Evolutionary conservation across 176 grass and related monocot species (phyloP).

Genomic region (maize (Zea mays)): DNA sequence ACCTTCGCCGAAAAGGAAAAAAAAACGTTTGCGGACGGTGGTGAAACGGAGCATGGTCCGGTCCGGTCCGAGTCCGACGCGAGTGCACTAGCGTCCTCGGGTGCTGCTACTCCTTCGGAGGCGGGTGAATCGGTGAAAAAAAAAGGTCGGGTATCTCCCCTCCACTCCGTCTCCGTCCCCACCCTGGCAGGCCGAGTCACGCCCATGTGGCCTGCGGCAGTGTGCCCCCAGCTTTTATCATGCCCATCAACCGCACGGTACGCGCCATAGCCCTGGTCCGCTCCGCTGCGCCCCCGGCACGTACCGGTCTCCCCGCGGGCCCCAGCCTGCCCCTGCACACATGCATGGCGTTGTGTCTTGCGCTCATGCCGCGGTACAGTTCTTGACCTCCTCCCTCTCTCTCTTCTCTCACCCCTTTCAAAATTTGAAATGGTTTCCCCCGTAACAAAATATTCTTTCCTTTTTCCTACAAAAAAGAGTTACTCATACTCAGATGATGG

Average conservation of each 20-base stretch:
- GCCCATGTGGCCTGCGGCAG: conserved; percentile 37
- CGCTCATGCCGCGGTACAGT: neutral
- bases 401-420: neutral
- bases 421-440: neutral
- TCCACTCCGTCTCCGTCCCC: neutral
- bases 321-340: neutral
- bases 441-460: too few species aligned
- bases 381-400: neutral
- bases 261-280: conserved; percentile 21
- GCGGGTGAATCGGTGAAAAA: conserved; percentile 5
- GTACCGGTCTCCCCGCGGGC: neutral
- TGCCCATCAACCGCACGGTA: conserved; percentile 31
- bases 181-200: conserved; percentile 40
- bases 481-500: neutral
- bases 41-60: too few species aligned
- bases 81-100: too few species aligned
- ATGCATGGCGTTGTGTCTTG: neutral
- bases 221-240: conserved; percentile 43
- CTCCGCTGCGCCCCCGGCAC: neutral
- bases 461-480: too few species aligned
- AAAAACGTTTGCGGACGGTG: too few species aligned
- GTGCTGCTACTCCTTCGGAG: too few species aligned
- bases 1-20: too few species aligned
- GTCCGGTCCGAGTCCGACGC: too few species aligned
- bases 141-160: neutral